These are phyloP conservation scores for Halenospora varia DNA, from an alignment of 495 filamentous ascomycete species.

Conservation along the genomic window DNA sequence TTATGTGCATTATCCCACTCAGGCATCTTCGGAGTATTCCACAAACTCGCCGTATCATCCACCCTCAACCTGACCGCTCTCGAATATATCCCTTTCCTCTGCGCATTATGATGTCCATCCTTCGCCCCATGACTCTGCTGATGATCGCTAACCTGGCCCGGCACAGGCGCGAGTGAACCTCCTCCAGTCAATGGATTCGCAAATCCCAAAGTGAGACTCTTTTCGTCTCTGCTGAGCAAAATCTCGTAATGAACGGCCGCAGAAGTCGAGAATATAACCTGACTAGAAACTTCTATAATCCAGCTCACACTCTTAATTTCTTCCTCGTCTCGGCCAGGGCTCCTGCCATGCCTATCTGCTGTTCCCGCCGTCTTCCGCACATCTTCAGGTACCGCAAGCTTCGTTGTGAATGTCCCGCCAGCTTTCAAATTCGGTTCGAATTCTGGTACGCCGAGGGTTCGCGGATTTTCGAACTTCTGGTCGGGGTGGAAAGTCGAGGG, in stretches of 20 bases:
- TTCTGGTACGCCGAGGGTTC: constrained; percentile 65
- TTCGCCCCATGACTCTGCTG: constrained; percentile 47
- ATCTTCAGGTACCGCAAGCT: constrained; percentile 69
- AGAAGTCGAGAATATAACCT: constrained; percentile 85
- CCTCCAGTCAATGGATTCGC: constrained; percentile 25
- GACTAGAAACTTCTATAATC: constrained; percentile 87
- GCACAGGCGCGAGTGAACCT: constrained; percentile 33
- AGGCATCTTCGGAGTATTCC: constrained; percentile 84
- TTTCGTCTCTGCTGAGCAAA: constrained; percentile 79
- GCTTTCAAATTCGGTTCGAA: constrained; percentile 97
- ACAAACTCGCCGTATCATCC: constrained; percentile 84
- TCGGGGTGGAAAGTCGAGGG: constrained; percentile 78
- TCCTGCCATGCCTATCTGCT: constrained; percentile 15
- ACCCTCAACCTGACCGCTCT: constrained; percentile 69
- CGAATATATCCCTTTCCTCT: constrained; percentile 73
- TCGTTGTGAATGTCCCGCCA: constrained; percentile 76
- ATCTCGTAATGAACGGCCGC: constrained; percentile 91
- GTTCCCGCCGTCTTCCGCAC: constrained; percentile 52
- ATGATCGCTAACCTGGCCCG: constrained; percentile 72
- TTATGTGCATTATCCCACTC: constrained; percentile 46
- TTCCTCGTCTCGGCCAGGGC: constrained; percentile 21
- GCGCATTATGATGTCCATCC: constrained; percentile 42
- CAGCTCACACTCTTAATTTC: constrained; percentile 63
- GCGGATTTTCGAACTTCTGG: constrained; percentile 57
- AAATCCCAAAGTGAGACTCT: constrained; percentile 65